Evolutionary conservation across 2,329 filamentous ascomycete species (phyloP), one percentile per base, ranked within the genome.

Genomic region (Delphinella strobiligena): DNA sequence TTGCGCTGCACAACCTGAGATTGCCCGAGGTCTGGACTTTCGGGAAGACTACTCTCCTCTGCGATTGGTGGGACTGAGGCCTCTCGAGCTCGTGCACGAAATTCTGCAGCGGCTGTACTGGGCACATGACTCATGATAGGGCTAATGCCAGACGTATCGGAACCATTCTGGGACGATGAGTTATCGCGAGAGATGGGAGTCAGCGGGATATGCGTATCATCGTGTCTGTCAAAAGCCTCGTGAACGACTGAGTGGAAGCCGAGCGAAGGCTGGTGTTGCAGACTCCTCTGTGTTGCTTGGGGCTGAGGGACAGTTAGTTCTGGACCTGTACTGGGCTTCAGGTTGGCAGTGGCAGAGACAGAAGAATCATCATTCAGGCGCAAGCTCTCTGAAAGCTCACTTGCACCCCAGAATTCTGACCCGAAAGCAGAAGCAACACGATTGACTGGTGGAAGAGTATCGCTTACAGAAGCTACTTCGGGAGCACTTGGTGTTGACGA

Each of bases 101-200:
- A 53, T 43, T 59, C 51, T 31, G 60, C 46, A 33, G 54, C 51
- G 8, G 56, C 60, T 35, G 59, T 58, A 42, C 69, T 69, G 4
- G 71, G 66, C n/a, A 67, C 69, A 37, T 64, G 61, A 47, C 66
- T 71, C 55, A 81, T 78, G 39, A 82, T 81, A 2, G 78, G 78
- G 51, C 76, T 80, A 45, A 82, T 75, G 19, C 66, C 66, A 27
- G 60, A 64, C n/a, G 76, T 59, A 31, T 61, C 68, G 2, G 56
- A 59, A 9, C 54, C 55, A 4, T 52, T 52, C 1, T 40, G 41
- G 16, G 51, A 54, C 27, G 52, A 49, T 9, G 54, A 54, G 38
- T 62, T 64, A n/a, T 56, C 59, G 40, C 60, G 59, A 27, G 70
- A 70, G 31, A 67, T 56, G 8, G 71, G 69, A 3, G 71, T 69